phyloP scores from a whole-genome alignment of 768 basidiomycete genomes.

The Suillus sp. region DNA sequence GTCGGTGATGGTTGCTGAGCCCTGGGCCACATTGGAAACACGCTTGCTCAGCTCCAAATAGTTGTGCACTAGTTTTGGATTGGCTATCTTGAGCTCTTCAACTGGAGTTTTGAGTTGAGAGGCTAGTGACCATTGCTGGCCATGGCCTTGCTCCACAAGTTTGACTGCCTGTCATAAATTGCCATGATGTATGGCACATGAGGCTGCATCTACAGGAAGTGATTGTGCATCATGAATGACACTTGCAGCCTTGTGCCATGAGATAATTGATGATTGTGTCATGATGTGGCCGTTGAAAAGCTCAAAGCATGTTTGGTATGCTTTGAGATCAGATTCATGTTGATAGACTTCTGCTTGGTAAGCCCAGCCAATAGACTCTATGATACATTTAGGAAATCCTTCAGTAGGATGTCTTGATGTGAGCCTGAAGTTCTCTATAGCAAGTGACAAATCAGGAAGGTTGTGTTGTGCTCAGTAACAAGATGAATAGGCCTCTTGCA shows the following conservation, averaged over 20 bases:
- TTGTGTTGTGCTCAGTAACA: not conserved
- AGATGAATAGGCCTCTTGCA: no score
- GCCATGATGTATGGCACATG: constrained; percentile 26
- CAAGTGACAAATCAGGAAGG: not conserved
- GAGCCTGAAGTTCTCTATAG: no score
- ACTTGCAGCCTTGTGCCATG: constrained; percentile 15
- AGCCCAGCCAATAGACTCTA: no score
- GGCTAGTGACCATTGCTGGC: constrained; percentile 36
- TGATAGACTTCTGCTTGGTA: no score
- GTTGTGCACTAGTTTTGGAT: not conserved
- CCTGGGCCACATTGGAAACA: not conserved
- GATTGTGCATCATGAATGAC: constrained; percentile 20
- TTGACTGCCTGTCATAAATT: constrained; percentile 30
- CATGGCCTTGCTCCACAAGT: constrained; percentile 32
- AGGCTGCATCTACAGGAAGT: constrained; percentile 29
- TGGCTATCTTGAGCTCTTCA: constrained; percentile 29
- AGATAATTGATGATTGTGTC: not conserved
- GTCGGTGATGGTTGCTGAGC: not conserved
- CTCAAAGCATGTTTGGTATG: not conserved
- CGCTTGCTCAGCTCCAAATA: not conserved
- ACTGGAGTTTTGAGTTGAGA: constrained; percentile 26
- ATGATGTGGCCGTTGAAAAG: not conserved
- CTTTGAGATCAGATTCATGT: no score
- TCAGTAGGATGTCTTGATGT: no score
- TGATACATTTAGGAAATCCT: no score